A percentile compares a stretch with the other conserved stretches of the same genome.
phyloP scores from a whole-genome alignment of 148 eudicot genomes.

The Diospyros lotus region DNA sequence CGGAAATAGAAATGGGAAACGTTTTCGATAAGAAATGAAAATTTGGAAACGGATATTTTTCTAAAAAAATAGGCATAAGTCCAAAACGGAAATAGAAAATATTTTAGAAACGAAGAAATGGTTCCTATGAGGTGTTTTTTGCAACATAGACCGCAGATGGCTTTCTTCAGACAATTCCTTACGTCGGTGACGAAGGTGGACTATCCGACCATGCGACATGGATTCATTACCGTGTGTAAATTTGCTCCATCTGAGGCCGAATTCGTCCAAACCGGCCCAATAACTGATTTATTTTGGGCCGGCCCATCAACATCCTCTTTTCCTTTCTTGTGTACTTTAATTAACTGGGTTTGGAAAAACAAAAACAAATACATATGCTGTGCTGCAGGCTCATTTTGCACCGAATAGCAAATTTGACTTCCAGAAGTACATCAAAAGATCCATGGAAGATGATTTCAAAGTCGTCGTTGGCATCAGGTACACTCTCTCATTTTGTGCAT shows the following conservation, averaged over 20 bases:
- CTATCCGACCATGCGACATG: conserved; percentile 40
- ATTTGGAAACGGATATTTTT: too few relatives aligned
- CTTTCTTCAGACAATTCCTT: conserved; percentile 48
- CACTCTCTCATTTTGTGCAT: too few relatives aligned
- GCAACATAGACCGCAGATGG: too few relatives aligned
- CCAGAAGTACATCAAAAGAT: conserved; percentile 49
- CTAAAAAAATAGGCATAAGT: too few relatives aligned
- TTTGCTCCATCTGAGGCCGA: not conserved
- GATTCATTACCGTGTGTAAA: conserved; percentile 41
- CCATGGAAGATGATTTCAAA: conserved; percentile 56
- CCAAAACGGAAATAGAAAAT: too few relatives aligned
- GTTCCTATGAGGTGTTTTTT: not conserved
- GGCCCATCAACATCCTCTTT: not conserved
- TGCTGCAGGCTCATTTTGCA: conserved; percentile 41
- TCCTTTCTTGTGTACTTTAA: not conserved
- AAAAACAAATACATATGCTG: too few relatives aligned
- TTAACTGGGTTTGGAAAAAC: not conserved
- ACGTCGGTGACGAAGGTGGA: conserved; percentile 49
- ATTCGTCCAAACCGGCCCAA: too few relatives aligned
- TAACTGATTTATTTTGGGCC: too few relatives aligned
- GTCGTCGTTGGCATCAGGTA: conserved; percentile 48
- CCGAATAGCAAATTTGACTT: conserved; percentile 42
- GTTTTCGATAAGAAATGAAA: too few relatives aligned
- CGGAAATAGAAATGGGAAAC: too few relatives aligned
- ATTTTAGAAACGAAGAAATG: too few relatives aligned